Conservation (phyloP, 805 yeast genomes). For the Candida loeiensis region DNA sequence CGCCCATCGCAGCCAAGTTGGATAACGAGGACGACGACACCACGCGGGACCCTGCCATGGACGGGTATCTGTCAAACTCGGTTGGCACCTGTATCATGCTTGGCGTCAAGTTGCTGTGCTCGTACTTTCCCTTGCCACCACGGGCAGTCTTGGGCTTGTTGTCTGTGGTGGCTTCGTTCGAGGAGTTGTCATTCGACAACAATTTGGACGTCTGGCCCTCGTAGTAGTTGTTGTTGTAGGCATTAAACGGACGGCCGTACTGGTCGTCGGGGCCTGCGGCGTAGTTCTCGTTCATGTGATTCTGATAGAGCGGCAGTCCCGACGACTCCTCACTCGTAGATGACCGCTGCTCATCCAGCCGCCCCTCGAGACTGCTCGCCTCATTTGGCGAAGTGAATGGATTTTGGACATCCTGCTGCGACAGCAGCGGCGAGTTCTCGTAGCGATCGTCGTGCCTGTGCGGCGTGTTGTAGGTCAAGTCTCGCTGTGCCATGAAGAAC, state of each 20-base stretch:
- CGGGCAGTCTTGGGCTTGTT: not conserved
- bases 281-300: conserved; percentile 9
- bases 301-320: conserved; percentile 3
- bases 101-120: conserved; percentile 2
- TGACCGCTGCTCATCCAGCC: conserved; percentile 7
- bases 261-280: conserved; percentile 16
- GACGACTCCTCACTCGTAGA: conserved; percentile 10
- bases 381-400: conserved; percentile 14
- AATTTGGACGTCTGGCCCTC: conserved; percentile 38
- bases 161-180: conserved; percentile 11
- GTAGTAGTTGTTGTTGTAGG: conserved; percentile 37
- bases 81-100: conserved; percentile 42
- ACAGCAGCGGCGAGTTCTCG: conserved; percentile 3
- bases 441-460: conserved; percentile 7
- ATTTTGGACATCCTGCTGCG: conserved; percentile 6
- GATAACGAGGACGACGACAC: conserved; percentile 44
- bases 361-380: conserved; percentile 10
- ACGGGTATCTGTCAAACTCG: conserved; percentile 68
- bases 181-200: conserved; percentile 20
- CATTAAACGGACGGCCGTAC: conserved; percentile 37
- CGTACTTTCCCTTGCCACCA: not conserved
- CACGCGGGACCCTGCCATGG: conserved; percentile 49
- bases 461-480: conserved; percentile 30
- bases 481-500: conserved; percentile 22
- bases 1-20: conserved; percentile 11